Percentiles rank a stretch among this genome's conserved stretches.
Evolutionary conservation across 2,329 filamentous ascomycete species (phyloP).

Genomic region (Ceratocystis huliohia): DNA sequence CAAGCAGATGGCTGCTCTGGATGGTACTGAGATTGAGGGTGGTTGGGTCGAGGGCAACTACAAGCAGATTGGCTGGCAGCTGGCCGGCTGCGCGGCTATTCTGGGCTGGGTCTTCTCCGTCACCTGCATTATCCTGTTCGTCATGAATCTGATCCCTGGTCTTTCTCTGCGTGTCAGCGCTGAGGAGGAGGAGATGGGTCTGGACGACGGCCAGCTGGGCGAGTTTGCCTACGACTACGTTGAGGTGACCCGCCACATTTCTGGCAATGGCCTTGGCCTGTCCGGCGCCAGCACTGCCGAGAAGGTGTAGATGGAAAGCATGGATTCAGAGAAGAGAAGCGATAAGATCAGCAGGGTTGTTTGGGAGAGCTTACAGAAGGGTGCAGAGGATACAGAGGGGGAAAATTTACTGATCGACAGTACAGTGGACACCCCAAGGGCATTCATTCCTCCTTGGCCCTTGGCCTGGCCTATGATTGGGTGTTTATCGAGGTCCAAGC

Average conservation of each 20-base stretch:
- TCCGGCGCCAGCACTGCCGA: conserved; percentile 17
- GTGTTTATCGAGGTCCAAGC: conserved; percentile 3
- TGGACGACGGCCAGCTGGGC: conserved; percentile 64
- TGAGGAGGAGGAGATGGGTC: conserved; percentile 56
- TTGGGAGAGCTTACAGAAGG: background rate
- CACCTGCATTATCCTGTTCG: conserved; percentile 55
- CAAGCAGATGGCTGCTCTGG: conserved; percentile 59
- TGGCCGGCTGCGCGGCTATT: conserved; percentile 53
- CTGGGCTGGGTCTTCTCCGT: conserved; percentile 55
- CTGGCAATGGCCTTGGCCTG: conserved; percentile 26
- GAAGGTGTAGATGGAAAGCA: conserved; percentile 18
- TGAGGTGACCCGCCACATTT: conserved; percentile 54
- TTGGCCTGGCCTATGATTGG: background rate
- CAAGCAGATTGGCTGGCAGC: conserved; percentile 57
- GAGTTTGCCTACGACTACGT: conserved; percentile 80
- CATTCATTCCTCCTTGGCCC: background rate
- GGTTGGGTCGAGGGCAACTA: conserved; percentile 62
- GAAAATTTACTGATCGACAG: background rate
- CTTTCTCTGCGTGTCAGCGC: conserved; percentile 54
- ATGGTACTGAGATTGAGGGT: conserved; percentile 45
- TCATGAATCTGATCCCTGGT: conserved; percentile 58
- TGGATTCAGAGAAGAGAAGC: background rate
- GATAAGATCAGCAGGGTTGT: background rate
- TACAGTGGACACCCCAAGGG: background rate
- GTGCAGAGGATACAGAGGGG: background rate